phyloP scores from a whole-genome alignment of 2,329 filamentous ascomycete species.

The Ceratocystis smalleyi region DNA sequence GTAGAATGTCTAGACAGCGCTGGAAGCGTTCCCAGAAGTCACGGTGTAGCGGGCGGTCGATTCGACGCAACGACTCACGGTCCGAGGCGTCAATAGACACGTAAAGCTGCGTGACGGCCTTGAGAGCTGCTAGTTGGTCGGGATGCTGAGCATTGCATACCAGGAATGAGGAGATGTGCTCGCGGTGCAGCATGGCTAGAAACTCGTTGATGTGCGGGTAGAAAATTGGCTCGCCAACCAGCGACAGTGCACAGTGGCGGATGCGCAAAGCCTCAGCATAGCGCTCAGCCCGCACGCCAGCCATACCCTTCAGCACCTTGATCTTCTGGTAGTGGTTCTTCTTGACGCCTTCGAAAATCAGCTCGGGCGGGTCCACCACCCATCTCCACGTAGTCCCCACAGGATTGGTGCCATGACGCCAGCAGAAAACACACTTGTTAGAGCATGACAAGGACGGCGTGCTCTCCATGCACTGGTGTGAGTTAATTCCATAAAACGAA shows the following conservation, averaged over 20 bases:
- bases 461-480: constrained; percentile 96
- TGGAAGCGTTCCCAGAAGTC: constrained; percentile 98
- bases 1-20: constrained; percentile 75
- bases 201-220: constrained; percentile 97
- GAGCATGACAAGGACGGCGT: constrained; percentile 90
- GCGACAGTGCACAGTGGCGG: constrained; percentile 75
- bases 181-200: constrained; percentile 61
- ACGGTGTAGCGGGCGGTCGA: constrained; percentile 81
- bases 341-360: constrained; percentile 84
- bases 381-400: constrained; percentile 95
- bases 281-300: constrained; percentile 78
- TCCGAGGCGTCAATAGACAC: constrained; percentile 93
- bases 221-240: constrained; percentile 97
- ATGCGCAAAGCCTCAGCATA: constrained; percentile 90
- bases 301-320: constrained; percentile 88
- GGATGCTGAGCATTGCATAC: constrained; percentile 97
- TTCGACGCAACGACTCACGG: constrained; percentile 68
- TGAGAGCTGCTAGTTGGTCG: constrained; percentile 66
- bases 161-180: constrained; percentile 83
- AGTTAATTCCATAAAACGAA: constrained; percentile 92
- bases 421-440: constrained; percentile 98
- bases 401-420: constrained; percentile 93
- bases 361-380: constrained; percentile 78
- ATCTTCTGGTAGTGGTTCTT: constrained; percentile 92
- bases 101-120: constrained; percentile 86